Base-by-base conservation (phyloP, 495 filamentous ascomycete genomes). In the Xylaria castorea region DNA sequence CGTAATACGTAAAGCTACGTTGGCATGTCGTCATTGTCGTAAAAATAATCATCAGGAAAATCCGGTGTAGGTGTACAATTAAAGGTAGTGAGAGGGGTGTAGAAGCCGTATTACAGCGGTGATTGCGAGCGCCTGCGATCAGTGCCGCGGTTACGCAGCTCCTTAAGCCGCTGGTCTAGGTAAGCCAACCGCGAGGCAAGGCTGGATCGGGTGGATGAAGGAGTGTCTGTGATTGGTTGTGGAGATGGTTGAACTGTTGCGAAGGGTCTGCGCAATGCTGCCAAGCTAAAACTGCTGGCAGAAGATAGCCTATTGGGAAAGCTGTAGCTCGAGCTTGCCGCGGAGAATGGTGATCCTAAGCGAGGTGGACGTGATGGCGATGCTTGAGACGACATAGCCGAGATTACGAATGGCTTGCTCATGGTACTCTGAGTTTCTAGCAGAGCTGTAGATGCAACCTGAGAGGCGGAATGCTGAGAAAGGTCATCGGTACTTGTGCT, bases 271-370 rank as follows among this genome's bases (percentile, higher is more conserved):
- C 83, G 81, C 25, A 85, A 76, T 66, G 84, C 82, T 11, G 81
- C 80, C 58, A 84, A 68, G 30, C 80, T 82, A 46, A 86, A 80
- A 69, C 77, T 83, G 36, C 73, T 79, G 18, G 83, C 80, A 40
- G 82, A 77, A 60, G 78, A 79, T 22, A 85, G 50, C 14, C 86
- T 80, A 68, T 84, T 85, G 22, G 86, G 85, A 71, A 87, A 88
- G 74, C 83, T 87, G 61, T 81, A 80, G 74, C 83, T 86, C 1
- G 85, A 81, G 55, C 74, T 78, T 22, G 79, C 68, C 27, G 76
- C 83, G 1, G 83, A 78, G 51, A 88, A 87, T 0, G 87, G 87
- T 7, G 87, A 89, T 38, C 87, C 86, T 3, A 89, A 79, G 18
- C 87, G 83, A 27, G 80, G 81, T 9, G 80, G 82, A 8, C 78